A percentile compares a stretch with the other conserved stretches of the same genome.
These are phyloP conservation scores for Tylopilus felleus DNA, from an alignment of 768 basidiomycete genomes.

Conservation along the genomic window DNA sequence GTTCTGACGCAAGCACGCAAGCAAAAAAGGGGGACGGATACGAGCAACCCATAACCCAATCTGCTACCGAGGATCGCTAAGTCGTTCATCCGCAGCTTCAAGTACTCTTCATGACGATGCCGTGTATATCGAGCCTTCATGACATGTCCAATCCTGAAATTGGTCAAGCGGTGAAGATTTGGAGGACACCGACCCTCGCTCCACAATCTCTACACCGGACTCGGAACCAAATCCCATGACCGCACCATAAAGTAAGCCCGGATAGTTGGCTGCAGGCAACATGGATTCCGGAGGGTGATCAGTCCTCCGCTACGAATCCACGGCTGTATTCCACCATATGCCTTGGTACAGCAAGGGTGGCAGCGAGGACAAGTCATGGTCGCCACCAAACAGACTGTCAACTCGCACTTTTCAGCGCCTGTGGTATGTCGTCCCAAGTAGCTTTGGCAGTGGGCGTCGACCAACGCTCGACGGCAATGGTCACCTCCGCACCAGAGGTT, in stretches of 20 bases:
- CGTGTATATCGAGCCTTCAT: constrained; percentile 23
- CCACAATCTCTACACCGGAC: constrained; percentile 33
- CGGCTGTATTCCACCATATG: constrained; percentile 24
- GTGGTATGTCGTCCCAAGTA: constrained; percentile 23
- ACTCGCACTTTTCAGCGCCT: constrained; percentile 32
- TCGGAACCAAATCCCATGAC: constrained; percentile 33
- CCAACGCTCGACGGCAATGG: constrained; percentile 23
- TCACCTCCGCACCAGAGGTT: constrained; percentile 16
- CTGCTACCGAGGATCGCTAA: constrained; percentile 23
- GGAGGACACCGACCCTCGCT: constrained; percentile 28
- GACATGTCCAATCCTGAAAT: constrained; percentile 31
- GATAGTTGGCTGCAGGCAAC: constrained; percentile 25
- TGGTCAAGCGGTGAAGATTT: constrained; percentile 33
- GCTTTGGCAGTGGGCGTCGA: constrained; percentile 19
- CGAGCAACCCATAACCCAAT: constrained; percentile 30
- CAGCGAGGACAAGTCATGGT: constrained; percentile 31
- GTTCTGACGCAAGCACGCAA: constrained; percentile 35
- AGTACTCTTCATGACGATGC: constrained; percentile 21
- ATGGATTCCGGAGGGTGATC: constrained; percentile 28
- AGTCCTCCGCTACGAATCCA: constrained; percentile 24
- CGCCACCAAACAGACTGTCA: constrained; percentile 27
- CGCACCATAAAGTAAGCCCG: constrained; percentile 27
- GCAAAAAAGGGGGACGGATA: constrained; percentile 45
- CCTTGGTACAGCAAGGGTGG: constrained; percentile 14
- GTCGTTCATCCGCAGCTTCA: constrained; percentile 26